Conservation (phyloP, 805 yeast genomes). For the Diddensiella santjacobensis region DNA sequence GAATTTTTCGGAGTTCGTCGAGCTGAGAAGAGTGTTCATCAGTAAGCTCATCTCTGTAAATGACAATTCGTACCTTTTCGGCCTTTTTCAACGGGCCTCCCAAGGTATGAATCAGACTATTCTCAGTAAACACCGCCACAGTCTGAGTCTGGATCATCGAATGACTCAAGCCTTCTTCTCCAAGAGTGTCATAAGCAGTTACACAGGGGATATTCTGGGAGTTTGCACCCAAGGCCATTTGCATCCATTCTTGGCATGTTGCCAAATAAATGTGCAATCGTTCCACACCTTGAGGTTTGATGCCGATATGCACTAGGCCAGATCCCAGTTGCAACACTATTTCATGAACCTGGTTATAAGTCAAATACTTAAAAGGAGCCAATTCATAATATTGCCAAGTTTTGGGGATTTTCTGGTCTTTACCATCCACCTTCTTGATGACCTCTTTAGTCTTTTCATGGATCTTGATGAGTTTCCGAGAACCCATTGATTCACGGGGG, state of each 20-base stretch:
- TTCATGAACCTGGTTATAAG: conserved; percentile 53
- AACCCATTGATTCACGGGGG: conserved; percentile 57
- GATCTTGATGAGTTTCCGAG: conserved; percentile 70
- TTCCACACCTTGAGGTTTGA: conserved; percentile 56
- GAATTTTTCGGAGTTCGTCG: conserved; percentile 55
- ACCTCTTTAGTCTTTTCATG: conserved; percentile 74
- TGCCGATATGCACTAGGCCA: conserved; percentile 73
- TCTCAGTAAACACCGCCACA: conserved; percentile 79
- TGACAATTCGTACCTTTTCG: conserved; percentile 56
- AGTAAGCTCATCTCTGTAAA: conserved; percentile 61
- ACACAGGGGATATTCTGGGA: conserved; percentile 81
- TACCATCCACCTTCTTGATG: conserved; percentile 74
- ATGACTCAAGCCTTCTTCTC: conserved; percentile 76
- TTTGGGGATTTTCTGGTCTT: conserved; percentile 67
- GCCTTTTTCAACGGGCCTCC: conserved; percentile 69
- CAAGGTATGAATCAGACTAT: conserved; percentile 61
- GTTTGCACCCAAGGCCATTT: conserved; percentile 71
- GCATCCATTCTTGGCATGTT: conserved; percentile 90
- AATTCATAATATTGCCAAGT: conserved; percentile 85
- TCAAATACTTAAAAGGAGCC: conserved; percentile 63
- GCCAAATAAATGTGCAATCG: conserved; percentile 81
- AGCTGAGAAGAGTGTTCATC: conserved; percentile 48
- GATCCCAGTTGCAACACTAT: conserved; percentile 56
- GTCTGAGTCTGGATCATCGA: conserved; percentile 82
- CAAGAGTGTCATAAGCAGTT: conserved; percentile 94